Evolutionary conservation across 2,329 filamentous ascomycete species (phyloP).

Genomic region (Zymoseptoria passerinii): DNA sequence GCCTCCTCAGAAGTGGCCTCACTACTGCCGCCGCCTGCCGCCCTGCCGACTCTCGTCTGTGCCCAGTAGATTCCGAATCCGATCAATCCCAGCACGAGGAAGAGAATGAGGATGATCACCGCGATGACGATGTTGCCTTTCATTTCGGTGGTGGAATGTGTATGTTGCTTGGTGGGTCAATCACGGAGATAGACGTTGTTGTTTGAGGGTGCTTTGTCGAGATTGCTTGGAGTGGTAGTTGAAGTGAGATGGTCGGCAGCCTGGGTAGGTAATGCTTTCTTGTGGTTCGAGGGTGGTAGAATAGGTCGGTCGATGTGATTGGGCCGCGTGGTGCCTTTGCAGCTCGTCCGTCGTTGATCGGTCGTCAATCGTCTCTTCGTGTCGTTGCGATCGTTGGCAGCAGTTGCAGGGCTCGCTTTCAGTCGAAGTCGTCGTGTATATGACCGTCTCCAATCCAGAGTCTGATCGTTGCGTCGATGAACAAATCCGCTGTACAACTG

Average conservation of each 20-base stretch:
- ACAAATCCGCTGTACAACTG: neutral
- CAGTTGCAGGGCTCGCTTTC: neutral
- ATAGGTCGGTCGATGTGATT: neutral
- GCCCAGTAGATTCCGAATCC: conserved; percentile 44
- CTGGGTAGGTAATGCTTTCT: too few species aligned
- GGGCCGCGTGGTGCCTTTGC: neutral
- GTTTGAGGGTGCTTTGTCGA: too few species aligned
- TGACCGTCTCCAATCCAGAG: neutral
- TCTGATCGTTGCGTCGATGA: neutral
- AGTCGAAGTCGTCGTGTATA: neutral
- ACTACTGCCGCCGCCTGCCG: conserved; percentile 15
- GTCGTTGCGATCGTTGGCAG: neutral
- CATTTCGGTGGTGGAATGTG: conserved; percentile 30
- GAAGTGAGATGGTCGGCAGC: too few species aligned
- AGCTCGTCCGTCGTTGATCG: neutral
- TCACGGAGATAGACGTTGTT: too few species aligned
- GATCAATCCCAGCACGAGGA: conserved; percentile 43
- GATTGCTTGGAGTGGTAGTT: too few species aligned
- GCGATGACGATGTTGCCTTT: conserved; percentile 46
- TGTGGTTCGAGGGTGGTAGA: too few species aligned
- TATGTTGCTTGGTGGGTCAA: neutral
- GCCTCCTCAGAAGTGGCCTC: conserved; percentile 26
- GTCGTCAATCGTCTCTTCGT: neutral
- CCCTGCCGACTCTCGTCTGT: conserved; percentile 29
- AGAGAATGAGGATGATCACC: conserved; percentile 46